These are phyloP conservation scores for Ustilago sp. DNA, from an alignment of 1,284 basidiomycete genomes.

Conservation along the genomic window DNA sequence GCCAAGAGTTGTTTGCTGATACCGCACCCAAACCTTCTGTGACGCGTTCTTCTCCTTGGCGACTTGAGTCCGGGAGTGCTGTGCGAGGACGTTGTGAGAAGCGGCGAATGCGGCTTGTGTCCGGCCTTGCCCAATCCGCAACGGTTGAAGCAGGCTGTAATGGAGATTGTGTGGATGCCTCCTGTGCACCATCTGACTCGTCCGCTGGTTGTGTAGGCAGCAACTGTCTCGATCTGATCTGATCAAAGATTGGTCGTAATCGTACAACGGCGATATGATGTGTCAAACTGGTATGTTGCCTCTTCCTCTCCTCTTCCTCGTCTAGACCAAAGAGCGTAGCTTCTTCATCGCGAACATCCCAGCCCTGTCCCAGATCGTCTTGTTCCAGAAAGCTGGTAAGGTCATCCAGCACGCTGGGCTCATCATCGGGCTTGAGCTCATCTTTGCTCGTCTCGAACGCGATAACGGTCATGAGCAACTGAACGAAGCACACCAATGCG, in stretches of 20 bases:
- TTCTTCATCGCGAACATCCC: conserved; percentile 49
- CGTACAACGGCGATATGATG: conserved; percentile 44
- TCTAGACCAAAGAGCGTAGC: conserved; percentile 31
- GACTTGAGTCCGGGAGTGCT: background rate
- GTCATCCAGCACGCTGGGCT: conserved; percentile 39
- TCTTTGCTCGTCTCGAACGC: conserved; percentile 49
- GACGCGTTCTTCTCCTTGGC: background rate
- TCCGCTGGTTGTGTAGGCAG: conserved; percentile 8
- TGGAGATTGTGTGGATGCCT: background rate
- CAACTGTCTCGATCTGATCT: conserved; percentile 30
- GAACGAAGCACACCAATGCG: conserved; percentile 32
- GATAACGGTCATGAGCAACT: conserved; percentile 40
- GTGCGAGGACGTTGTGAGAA: conserved; percentile 32
- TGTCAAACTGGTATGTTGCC: conserved; percentile 25
- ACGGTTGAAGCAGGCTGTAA: background rate
- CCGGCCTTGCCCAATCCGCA: conserved; percentile 13
- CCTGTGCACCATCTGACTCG: conserved; percentile 1
- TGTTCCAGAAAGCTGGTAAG: conserved; percentile 11
- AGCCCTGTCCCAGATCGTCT: conserved; percentile 35
- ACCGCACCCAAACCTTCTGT: conserved; percentile 21
- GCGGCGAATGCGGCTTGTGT: conserved; percentile 35
- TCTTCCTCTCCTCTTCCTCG: conserved; percentile 21
- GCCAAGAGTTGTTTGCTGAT: conserved; percentile 39
- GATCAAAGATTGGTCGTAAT: conserved; percentile 22
- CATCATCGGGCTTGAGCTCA: conserved; percentile 31